A percentile compares a stretch with the other conserved stretches of the same genome.
phyloP scores from a whole-genome alignment of 768 basidiomycete species.

The Boletus vermiculosoides region DNA sequence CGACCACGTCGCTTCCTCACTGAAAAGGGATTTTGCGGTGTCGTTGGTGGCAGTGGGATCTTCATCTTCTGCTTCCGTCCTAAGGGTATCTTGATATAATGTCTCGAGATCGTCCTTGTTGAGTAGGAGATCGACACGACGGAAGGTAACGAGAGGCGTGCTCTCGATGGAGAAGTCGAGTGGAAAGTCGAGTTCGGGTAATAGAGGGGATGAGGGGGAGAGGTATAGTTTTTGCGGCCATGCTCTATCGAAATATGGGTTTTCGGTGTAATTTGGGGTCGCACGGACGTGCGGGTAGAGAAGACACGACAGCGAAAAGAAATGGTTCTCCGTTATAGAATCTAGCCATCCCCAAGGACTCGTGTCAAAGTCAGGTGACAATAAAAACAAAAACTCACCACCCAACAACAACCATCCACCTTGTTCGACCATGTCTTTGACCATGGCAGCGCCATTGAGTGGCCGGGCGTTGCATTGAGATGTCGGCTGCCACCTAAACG shows the following conservation, averaged over 20 bases:
- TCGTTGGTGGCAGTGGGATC: constrained; percentile 14
- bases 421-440: constrained; percentile 60
- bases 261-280: constrained; percentile 57
- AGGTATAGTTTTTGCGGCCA: constrained; percentile 68
- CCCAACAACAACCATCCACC: constrained; percentile 71
- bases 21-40: constrained; percentile 45
- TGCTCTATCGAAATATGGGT: constrained; percentile 56
- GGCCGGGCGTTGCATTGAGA: constrained; percentile 42
- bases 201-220: constrained; percentile 45
- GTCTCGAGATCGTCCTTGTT: constrained; percentile 45
- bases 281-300: constrained; percentile 67
- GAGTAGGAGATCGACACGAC: constrained; percentile 60
- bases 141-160: constrained; percentile 66
- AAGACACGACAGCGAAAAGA: constrained; percentile 68
- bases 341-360: constrained; percentile 36
- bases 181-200: constrained; percentile 43
- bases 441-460: constrained; percentile 42
- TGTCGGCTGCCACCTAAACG: constrained; percentile 55
- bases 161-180: constrained; percentile 49
- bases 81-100: constrained; percentile 37
- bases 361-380: neutral
- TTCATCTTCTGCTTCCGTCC: constrained; percentile 17
- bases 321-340: constrained; percentile 70
- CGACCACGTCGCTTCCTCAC: constrained; percentile 55
- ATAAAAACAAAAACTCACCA: constrained; percentile 38